phyloP scores from a whole-genome alignment of 768 basidiomycete species.

The Leccinum olivaceopallidum region DNA sequence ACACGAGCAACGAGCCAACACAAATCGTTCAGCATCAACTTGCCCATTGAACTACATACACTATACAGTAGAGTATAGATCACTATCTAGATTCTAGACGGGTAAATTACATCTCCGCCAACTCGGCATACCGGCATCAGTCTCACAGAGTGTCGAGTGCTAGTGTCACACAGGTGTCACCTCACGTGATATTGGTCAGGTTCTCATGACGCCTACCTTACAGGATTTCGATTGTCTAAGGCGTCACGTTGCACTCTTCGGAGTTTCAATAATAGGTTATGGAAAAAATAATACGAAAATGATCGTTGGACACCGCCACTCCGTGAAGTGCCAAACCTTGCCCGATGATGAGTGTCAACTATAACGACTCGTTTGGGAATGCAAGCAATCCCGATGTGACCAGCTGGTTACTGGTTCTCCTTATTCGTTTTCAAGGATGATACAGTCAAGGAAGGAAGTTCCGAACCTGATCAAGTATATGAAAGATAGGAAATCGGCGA shows the following conservation, averaged over 20 bases:
- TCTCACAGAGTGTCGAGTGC: no score
- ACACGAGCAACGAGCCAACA: no score
- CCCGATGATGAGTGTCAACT: not conserved
- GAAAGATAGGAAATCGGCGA: not conserved
- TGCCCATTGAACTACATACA: no score
- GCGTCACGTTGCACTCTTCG: not conserved
- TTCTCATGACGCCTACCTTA: not conserved
- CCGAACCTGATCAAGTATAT: not conserved
- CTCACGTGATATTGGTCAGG: no score
- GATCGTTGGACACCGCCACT: not conserved
- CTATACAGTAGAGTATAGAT: no score
- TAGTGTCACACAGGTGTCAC: no score
- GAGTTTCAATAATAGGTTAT: not conserved
- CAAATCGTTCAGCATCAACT: no score
- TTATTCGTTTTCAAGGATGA: not conserved
- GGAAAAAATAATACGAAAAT: no score
- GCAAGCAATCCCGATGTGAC: not conserved
- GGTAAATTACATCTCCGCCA: no score
- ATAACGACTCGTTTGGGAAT: not conserved
- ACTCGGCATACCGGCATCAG: no score
- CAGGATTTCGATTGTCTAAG: not conserved
- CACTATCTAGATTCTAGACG: no score
- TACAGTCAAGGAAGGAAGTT: not conserved
- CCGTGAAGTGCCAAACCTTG: no score
- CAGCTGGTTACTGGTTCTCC: not conserved